phyloP scores from a whole-genome alignment of 2,329 filamentous ascomycete species.

The Cercospora sp. region DNA sequence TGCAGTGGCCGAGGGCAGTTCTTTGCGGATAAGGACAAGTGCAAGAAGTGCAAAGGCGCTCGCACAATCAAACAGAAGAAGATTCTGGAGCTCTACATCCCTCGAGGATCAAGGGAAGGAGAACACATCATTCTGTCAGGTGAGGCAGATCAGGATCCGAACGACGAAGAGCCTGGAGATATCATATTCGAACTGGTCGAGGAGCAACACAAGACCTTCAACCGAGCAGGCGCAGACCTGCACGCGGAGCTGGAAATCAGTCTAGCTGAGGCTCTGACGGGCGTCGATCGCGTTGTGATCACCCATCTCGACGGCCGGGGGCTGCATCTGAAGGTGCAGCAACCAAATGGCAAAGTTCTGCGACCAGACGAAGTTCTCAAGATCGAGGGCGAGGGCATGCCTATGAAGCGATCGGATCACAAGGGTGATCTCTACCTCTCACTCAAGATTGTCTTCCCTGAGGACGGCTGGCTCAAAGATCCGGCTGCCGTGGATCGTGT shows the following conservation, averaged over 20 bases:
- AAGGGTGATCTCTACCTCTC: conserved; percentile 86
- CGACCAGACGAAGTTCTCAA: conserved; percentile 83
- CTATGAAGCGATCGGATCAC: conserved; percentile 76
- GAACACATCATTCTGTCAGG: conserved; percentile 88
- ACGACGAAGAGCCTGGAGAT: conserved; percentile 85
- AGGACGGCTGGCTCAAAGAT: conserved; percentile 74
- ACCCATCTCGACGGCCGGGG: conserved; percentile 93
- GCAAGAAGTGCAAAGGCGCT: conserved; percentile 98
- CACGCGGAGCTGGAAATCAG: conserved; percentile 78
- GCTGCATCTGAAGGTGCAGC: conserved; percentile 74
- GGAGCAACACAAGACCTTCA: conserved; percentile 76
- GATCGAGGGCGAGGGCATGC: conserved; percentile 90
- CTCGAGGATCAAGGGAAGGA: conserved; percentile 73
- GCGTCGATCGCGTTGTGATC: conserved; percentile 86
- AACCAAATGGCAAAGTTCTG: conserved; percentile 70
- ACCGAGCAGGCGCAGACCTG: conserved; percentile 79
- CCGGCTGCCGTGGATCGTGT: conserved; percentile 70
- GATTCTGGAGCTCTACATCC: conserved; percentile 93
- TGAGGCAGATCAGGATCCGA: conserved; percentile 89
- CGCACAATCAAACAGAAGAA: conserved; percentile 86
- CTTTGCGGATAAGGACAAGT: conserved; percentile 94
- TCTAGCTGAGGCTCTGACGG: conserved; percentile 78
- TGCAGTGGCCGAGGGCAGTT: conserved; percentile 83
- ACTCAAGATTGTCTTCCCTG: conserved; percentile 84
- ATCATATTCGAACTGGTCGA: conserved; percentile 88